These are phyloP conservation scores for Metschnikowia continentalis DNA, from an alignment of 805 yeast genomes.

Conservation along the genomic window DNA sequence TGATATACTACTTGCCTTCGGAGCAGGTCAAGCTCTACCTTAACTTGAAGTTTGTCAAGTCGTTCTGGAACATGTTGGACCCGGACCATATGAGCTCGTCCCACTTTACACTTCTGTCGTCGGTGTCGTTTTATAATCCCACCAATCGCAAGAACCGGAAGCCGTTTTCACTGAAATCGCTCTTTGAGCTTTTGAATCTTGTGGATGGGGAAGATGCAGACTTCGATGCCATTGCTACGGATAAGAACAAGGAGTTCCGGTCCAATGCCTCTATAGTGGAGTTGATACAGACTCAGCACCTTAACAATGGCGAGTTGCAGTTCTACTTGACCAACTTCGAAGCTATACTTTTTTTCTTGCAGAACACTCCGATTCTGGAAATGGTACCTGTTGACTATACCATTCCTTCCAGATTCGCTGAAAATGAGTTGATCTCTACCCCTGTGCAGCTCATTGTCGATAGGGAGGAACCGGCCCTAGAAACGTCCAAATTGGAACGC, in stretches of 20 bases:
- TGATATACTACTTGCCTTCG: constrained; percentile 26
- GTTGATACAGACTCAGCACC: constrained; percentile 23
- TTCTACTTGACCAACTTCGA: constrained; percentile 42
- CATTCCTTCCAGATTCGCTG: constrained; percentile 7
- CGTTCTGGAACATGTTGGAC: constrained; percentile 32
- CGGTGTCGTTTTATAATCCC: constrained; percentile 15
- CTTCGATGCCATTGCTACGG: constrained; percentile 1
- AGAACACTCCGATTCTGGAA: constrained; percentile 33
- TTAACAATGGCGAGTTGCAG: constrained; percentile 37
- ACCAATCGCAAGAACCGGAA: constrained; percentile 9
- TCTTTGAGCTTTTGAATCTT: constrained; percentile 7
- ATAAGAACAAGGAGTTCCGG: constrained; percentile 17
- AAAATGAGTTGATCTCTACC: constrained; percentile 16
- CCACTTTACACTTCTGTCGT: constrained; percentile 10
- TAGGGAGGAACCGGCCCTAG: constrained; percentile 6
- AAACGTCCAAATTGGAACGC: background rate
- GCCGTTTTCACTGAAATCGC: constrained; percentile 6
- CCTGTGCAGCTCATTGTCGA: constrained; percentile 26
- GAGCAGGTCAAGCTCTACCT: constrained; percentile 28
- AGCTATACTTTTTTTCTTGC: constrained; percentile 35
- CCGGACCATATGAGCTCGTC: constrained; percentile 23
- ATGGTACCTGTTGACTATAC: constrained; percentile 15
- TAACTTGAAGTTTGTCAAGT: constrained; percentile 34
- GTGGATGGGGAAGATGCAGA: constrained; percentile 1
- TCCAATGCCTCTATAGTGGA: constrained; percentile 30